A percentile compares a stretch with the other conserved stretches of the same genome.
Conservation (phyloP, 1,284 basidiomycete species). For the Rhodotorula sp. region DNA sequence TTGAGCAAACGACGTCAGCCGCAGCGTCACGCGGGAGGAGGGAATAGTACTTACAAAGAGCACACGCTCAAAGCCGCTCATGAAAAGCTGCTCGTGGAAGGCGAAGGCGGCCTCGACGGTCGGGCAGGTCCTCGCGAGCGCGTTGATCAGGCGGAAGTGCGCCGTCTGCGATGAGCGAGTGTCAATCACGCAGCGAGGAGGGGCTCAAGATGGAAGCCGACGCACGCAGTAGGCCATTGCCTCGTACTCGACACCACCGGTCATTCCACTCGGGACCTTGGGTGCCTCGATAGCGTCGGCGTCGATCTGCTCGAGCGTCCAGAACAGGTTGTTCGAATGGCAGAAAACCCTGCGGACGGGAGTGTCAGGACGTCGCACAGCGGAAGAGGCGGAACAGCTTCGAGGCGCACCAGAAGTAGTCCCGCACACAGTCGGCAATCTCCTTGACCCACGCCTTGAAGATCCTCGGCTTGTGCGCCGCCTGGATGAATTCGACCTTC, state of each 20-base stretch:
- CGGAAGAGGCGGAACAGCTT: not conserved
- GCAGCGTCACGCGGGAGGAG: not conserved
- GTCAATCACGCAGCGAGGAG: not conserved
- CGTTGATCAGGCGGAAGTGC: slow-evolving; percentile 79
- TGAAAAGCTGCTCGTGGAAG: slow-evolving; percentile 79
- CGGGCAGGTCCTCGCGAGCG: slow-evolving; percentile 65
- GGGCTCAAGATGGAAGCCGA: slow-evolving; percentile 22
- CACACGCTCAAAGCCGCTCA: slow-evolving; percentile 80
- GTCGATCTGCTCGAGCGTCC: slow-evolving; percentile 77
- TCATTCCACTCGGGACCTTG: slow-evolving; percentile 93
- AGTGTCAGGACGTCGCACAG: not conserved
- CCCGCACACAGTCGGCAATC: slow-evolving; percentile 81
- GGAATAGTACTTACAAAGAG: slow-evolving; percentile 52
- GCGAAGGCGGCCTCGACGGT: slow-evolving; percentile 66
- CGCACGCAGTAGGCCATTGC: slow-evolving; percentile 91
- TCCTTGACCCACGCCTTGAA: slow-evolving; percentile 91
- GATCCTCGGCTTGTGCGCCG: slow-evolving; percentile 74
- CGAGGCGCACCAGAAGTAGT: slow-evolving; percentile 77
- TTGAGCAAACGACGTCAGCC: not conserved
- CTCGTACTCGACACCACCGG: slow-evolving; percentile 96
- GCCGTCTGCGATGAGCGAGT: slow-evolving; percentile 60
- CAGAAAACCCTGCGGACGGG: slow-evolving; percentile 74
- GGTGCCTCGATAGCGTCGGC: slow-evolving; percentile 82
- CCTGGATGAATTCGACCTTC: slow-evolving; percentile 73
- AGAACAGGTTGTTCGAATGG: slow-evolving; percentile 87